Base-by-base conservation (phyloP, 2,329 filamentous ascomycete species). In the Penicillium janthinellum region DNA sequence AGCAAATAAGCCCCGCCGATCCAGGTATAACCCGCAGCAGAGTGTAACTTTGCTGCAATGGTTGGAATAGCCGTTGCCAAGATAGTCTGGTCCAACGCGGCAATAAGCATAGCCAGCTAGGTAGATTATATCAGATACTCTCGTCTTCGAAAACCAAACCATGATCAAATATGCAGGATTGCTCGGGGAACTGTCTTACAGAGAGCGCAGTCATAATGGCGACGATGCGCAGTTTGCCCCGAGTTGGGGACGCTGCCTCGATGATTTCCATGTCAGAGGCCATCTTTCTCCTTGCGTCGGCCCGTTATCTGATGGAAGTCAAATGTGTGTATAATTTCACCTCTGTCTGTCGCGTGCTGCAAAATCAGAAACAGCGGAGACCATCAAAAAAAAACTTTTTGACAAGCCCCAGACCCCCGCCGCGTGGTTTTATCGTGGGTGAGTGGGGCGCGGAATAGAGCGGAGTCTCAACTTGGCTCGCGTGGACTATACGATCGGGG, bases 1-100 rank as follows among this genome's bases (percentile, higher is more conserved):
- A 93, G 83, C 3, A 92, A 79, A 72, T 90, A 93, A 0, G 90
- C 86, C 31, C 84, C 87, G 0, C 90, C 90, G 61, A 94, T 89
- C 91, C 90, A 93, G 14, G 87, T 86, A 75, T 92, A 93, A 25
- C 89, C 90, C 15, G 84, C 79, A 3, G 85, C 85, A 5, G 89
- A 90, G 47, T 86, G 70, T 61, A 93, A 84, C 60, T 89, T 81
- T 37, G 81, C 77, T 15, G 80, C 79, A 54, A 88, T 88, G 1
- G 84, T 86, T 0, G 86, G 86, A 0, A 88, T 75, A 2, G 86
- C 84, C 3, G 86, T 88, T 0, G 86, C 84, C 55, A 88, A 79
- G 63, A 88, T 88, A 0, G 85, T 86, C 58, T 74, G 71, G 53
- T 79, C 75, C 4, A 79, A 66, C 0, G 77, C 75, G 3, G 76